Percentiles rank a stretch among this genome's conserved stretches.
Evolutionary conservation across 352 stramenopile species (phyloP).

Genomic region (Phytopythium kandeliae): DNA sequence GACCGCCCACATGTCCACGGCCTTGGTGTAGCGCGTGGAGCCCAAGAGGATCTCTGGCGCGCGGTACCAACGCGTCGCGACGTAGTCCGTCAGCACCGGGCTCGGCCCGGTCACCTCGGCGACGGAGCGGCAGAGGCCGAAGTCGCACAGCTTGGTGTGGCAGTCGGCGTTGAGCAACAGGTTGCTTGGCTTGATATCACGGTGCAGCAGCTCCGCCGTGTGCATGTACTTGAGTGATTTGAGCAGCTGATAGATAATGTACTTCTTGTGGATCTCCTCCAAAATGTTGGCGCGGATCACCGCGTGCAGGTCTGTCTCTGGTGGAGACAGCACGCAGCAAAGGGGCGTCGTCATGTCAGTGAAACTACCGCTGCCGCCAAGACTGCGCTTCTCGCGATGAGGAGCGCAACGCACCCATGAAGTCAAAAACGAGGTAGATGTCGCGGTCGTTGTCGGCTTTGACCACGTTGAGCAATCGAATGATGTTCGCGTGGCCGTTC

Average conservation of each 20-base stretch:
- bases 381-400: neutral
- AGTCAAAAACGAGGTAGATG: conserved; percentile 97
- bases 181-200: conserved; percentile 97
- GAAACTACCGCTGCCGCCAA: neutral
- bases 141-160: conserved; percentile 95
- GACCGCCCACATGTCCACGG: conserved; percentile 93
- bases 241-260: conserved; percentile 96
- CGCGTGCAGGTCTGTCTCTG: conserved; percentile 94
- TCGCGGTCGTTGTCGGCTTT: conserved; percentile 95
- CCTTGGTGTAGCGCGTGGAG: conserved; percentile 91
- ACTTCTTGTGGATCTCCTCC: conserved; percentile 96
- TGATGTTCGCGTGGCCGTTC: conserved; percentile 93
- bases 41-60: conserved; percentile 94
- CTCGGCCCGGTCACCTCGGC: conserved; percentile 77
- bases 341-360: neutral
- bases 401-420: conserved; percentile 73
- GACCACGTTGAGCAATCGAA: conserved; percentile 91
- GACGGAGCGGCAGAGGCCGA: conserved; percentile 92
- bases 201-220: conserved; percentile 91
- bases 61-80: conserved; percentile 95
- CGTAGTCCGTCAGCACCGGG: conserved; percentile 93
- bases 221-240: conserved; percentile 97
- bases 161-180: conserved; percentile 94
- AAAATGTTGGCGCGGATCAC: conserved; percentile 95
- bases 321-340: neutral